A percentile compares a stretch with the other conserved stretches of the same genome.
These are phyloP conservation scores for Exophiala bonariae DNA, from an alignment of 2,329 filamentous ascomycete species.

Conservation along the genomic window DNA sequence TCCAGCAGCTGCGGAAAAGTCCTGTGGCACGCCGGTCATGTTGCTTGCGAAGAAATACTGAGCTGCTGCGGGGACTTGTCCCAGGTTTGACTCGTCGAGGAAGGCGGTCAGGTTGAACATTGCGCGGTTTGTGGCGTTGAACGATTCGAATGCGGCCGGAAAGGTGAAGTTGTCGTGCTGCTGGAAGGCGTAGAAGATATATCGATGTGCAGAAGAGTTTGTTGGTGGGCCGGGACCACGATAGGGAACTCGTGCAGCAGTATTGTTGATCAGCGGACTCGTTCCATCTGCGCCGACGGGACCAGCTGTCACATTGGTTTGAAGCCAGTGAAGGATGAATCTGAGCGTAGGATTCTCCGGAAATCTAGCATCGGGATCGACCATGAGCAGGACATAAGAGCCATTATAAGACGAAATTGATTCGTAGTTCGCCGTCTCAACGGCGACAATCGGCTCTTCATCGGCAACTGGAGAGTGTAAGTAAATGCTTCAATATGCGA, in stretches of 20 bases:
- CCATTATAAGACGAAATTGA: constrained; percentile 21
- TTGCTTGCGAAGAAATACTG: constrained; percentile 26
- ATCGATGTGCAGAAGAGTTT: constrained; percentile 27
- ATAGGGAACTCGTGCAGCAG: constrained; percentile 17
- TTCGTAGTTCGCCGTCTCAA: constrained; percentile 19
- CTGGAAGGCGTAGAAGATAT: constrained; percentile 25
- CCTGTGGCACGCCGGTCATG: constrained; percentile 19
- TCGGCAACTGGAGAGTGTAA: constrained; percentile 17
- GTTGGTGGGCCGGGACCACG: constrained; percentile 20
- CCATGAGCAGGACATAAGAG: constrained; percentile 25
- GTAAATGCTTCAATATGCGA: background rate
- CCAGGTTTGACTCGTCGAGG: constrained; percentile 19
- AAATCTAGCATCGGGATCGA: constrained; percentile 26
- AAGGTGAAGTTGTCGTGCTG: constrained; percentile 23
- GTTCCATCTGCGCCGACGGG: constrained; percentile 14
- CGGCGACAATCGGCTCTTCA: constrained; percentile 18
- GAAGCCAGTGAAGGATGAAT: constrained; percentile 25
- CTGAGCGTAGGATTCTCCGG: constrained; percentile 17
- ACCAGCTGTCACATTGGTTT: constrained; percentile 18
- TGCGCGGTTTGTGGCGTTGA: constrained; percentile 17
- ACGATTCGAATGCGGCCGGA: constrained; percentile 18
- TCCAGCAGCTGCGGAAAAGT: constrained; percentile 22
- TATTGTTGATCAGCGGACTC: constrained; percentile 19
- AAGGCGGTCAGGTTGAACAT: constrained; percentile 22
- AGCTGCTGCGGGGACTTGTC: constrained; percentile 22